Evolutionary conservation across 495 filamentous ascomycete genomes (phyloP).

Genomic region (Penicillium macrosclerotiorum): DNA sequence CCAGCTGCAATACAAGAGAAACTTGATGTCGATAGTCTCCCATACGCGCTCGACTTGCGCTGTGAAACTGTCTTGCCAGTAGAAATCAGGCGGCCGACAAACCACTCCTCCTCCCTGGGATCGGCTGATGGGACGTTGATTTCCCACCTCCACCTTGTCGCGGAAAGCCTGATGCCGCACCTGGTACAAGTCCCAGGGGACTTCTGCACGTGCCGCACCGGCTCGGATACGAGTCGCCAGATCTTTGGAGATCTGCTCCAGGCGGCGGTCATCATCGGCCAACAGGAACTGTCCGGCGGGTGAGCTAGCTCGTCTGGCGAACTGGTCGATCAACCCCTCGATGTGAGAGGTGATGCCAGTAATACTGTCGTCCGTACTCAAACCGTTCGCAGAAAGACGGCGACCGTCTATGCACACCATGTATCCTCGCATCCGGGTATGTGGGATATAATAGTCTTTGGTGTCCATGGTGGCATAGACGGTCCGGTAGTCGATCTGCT

Average conservation of each 20-base stretch:
- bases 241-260: slow-evolving; percentile 48
- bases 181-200: slow-evolving; percentile 59
- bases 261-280: slow-evolving; percentile 53
- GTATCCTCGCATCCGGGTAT: slow-evolving; percentile 73
- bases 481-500: slow-evolving; percentile 54
- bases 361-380: slow-evolving; percentile 29
- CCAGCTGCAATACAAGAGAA: slow-evolving; percentile 41
- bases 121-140: slow-evolving; percentile 51
- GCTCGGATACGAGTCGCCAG: slow-evolving; percentile 24
- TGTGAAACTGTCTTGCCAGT: slow-evolving; percentile 47
- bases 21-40: slow-evolving; percentile 67
- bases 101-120: slow-evolving; percentile 51
- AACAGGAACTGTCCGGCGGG: slow-evolving; percentile 64
- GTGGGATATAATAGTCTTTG: slow-evolving; percentile 76
- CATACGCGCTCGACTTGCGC: slow-evolving; percentile 55
- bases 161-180: slow-evolving; percentile 55
- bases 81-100: slow-evolving; percentile 54
- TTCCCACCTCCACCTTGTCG: slow-evolving; percentile 42
- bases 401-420: slow-evolving; percentile 59
- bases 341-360: not conserved
- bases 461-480: slow-evolving; percentile 54
- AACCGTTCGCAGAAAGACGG: slow-evolving; percentile 21
- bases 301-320: slow-evolving; percentile 60
- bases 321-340: slow-evolving; percentile 29
- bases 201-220: slow-evolving; percentile 11